phyloP scores from a whole-genome alignment of 345 rosid species.

The Salix koriyanagi region DNA sequence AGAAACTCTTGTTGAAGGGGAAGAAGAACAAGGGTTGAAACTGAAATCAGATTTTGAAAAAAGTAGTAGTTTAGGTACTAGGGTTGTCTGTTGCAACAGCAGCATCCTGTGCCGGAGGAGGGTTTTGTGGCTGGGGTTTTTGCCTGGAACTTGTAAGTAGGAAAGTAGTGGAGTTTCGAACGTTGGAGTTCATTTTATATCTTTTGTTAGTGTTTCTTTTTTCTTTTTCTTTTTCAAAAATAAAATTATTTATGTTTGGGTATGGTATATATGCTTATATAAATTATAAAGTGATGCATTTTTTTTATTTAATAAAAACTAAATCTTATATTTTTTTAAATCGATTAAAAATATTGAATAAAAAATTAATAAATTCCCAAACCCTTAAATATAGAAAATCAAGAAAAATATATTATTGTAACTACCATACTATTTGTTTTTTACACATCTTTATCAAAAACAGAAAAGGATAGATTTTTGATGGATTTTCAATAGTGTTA shows the following conservation, averaged over 20 bases:
- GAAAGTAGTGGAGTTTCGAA: neutral
- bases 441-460: neutral
- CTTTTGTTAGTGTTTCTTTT: neutral
- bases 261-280: no score
- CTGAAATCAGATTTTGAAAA: neutral
- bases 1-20: neutral
- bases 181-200: neutral
- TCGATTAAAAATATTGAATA: no score
- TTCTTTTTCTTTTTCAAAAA: neutral
- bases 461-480: neutral
- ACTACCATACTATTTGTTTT: no score
- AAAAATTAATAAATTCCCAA: no score
- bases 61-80: neutral
- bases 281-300: no score
- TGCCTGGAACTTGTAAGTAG: neutral
- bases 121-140: neutral
- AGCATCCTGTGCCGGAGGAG: neutral
- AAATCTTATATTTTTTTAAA: no score
- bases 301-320: no score
- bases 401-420: no score
- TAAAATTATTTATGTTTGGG: neutral
- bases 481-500: no score
- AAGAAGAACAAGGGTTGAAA: constrained; percentile 3
- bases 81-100: neutral
- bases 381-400: no score